Base-by-base conservation (phyloP, 768 basidiomycete genomes). In the Termitomyces titanicus region DNA sequence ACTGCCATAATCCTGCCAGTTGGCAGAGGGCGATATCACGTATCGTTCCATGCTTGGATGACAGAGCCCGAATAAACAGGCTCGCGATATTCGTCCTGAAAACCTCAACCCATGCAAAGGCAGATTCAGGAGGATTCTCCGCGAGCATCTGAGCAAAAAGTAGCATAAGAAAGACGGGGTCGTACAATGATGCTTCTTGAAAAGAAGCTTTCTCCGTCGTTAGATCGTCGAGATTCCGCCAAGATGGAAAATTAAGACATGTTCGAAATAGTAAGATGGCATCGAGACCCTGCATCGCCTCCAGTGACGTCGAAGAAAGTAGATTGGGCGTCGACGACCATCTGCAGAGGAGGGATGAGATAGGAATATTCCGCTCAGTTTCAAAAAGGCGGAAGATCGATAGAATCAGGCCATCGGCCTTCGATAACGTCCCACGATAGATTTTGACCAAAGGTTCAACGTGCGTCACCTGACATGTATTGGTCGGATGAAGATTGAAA, bases 381-480 rank as follows among this genome's bases (percentile, higher is more conserved):
- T 94, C 92, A 63, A 94, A 94, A 0, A 94, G 72, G 34, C 80
- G 80, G 73, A 95, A 88, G 51, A 97, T 80, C 1, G 83, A 79
- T 5, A 97, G 72, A 2, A 98, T 73, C 27, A 74, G 72, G 25
- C 79, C 75, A 65, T 98, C 95, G 1, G 87, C 60, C 1, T 58
- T 47, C 0, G 84, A 80, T n/a, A 89, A 66, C 0, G 89, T 89
- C 1, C 89, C 95, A 9, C 79, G 71, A 66, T 98, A 98, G 1
- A 94, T 72, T 18, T 71, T 73, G 42, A 89, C 69, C 34, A 98
- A 75, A 1, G 91, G 92, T 44, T 90, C 85, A 42, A 95, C 71
- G 60, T 95, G 92, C 3, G 82, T 87, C 10, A 86, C 79, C 66
- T 96, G 95, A 63, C 91, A 95, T 2, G 93, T 88, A 62, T 92